A percentile compares a stretch with the other conserved stretches of the same genome.
Conservation (phyloP, 345 rosid species). For the Salix purpurea region DNA sequence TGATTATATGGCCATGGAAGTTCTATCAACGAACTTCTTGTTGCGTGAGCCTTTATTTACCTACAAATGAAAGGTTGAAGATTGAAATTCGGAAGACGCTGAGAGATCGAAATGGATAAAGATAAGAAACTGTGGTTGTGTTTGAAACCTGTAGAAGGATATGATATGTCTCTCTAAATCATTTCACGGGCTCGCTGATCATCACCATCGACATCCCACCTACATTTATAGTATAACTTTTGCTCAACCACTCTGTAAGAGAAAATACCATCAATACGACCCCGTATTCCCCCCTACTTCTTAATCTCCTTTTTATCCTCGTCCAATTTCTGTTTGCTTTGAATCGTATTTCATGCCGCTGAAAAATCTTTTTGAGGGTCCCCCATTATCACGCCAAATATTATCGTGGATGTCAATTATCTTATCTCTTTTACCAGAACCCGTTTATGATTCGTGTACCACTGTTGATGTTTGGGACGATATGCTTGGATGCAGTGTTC, state of each 20-base stretch:
- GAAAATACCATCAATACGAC: neutral
- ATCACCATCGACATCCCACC: conserved; percentile 32
- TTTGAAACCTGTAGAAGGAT: neutral
- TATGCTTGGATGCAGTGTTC: neutral
- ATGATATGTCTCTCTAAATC: neutral
- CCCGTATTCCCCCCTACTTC: neutral
- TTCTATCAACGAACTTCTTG: too few relatives aligned
- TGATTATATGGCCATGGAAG: neutral
- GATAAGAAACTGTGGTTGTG: neutral
- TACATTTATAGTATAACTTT: conserved; percentile 18
- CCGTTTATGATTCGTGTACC: neutral
- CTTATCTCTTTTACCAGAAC: neutral
- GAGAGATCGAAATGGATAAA: neutral
- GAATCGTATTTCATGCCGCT: conserved; percentile 18
- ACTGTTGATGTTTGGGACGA: neutral
- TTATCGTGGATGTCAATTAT: conserved; percentile 10
- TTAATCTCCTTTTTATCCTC: neutral
- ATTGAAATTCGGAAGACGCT: neutral
- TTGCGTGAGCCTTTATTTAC: neutral
- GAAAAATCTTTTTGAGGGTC: neutral
- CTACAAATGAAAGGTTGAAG: neutral
- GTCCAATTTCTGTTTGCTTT: conserved; percentile 9
- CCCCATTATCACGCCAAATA: conserved; percentile 10
- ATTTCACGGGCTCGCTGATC: conserved; percentile 30
- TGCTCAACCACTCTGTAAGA: conserved; percentile 29